These are phyloP conservation scores for Maudiozyma serrabonitensis DNA, from an alignment of 805 yeast species.

Conservation along the genomic window DNA sequence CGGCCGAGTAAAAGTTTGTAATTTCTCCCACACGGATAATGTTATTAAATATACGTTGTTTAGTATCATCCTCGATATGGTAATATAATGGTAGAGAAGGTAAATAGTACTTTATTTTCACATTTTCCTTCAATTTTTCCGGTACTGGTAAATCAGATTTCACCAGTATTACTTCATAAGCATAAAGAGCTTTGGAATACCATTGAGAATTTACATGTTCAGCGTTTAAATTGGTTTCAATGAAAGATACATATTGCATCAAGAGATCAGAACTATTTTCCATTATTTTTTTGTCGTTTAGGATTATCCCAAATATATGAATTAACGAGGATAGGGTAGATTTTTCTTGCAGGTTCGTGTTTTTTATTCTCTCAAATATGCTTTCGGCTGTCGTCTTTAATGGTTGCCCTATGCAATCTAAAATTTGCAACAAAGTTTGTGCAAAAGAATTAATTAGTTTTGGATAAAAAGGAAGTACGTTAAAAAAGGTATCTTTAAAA, in stretches of 20 bases:
- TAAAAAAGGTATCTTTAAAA: slow-evolving; percentile 35
- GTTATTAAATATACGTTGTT: slow-evolving; percentile 33
- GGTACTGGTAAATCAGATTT: slow-evolving; percentile 41
- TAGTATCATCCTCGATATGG: slow-evolving; percentile 14
- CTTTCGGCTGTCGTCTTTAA: slow-evolving; percentile 29
- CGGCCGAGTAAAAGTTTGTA: slow-evolving; percentile 38
- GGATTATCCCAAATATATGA: slow-evolving; percentile 35
- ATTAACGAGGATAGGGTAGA: slow-evolving; percentile 33
- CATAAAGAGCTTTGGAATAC: slow-evolving; percentile 48
- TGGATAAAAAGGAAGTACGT: slow-evolving; percentile 37
- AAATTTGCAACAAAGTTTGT: slow-evolving; percentile 32
- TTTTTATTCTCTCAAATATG: slow-evolving; percentile 31
- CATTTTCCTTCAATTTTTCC: slow-evolving; percentile 26
- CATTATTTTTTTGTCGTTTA: slow-evolving; percentile 33
- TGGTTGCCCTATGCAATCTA: slow-evolving; percentile 27
- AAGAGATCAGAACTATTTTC: slow-evolving; percentile 28
- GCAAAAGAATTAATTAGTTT: slow-evolving; percentile 31
- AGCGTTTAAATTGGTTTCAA: slow-evolving; percentile 31
- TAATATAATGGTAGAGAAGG: slow-evolving; percentile 16
- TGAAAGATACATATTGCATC: slow-evolving; percentile 30
- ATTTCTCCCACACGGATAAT: slow-evolving; percentile 36
- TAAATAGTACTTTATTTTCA: slow-evolving; percentile 10
- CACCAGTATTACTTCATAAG: slow-evolving; percentile 47
- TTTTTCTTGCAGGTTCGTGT: slow-evolving; percentile 27
- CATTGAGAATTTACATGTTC: slow-evolving; percentile 39